These are phyloP conservation scores for Glomus cerebriforme DNA, from an alignment of 192 early-diverging fungal species.

Conservation along the genomic window DNA sequence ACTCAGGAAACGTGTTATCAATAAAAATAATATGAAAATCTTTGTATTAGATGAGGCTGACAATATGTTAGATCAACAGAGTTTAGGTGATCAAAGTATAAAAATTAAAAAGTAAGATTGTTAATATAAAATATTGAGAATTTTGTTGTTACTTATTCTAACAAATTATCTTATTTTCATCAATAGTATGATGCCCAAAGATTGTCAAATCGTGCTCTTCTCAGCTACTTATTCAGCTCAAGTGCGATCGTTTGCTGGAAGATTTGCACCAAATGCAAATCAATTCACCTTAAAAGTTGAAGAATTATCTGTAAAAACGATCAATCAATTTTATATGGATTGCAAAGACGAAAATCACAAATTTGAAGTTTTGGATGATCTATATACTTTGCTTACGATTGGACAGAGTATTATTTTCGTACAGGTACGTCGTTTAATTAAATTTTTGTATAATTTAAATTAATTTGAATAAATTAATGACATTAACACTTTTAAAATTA, in stretches of 20 bases:
- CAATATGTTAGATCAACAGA: slow-evolving; percentile 90
- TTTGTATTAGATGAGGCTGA: slow-evolving; percentile 99
- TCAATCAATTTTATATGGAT: slow-evolving; percentile 98
- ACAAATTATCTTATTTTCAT: background rate
- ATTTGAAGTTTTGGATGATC: slow-evolving; percentile 66
- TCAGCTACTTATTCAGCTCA: slow-evolving; percentile 90
- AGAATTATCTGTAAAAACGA: slow-evolving; percentile 90
- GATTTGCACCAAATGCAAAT: slow-evolving; percentile 86
- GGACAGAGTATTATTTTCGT: slow-evolving; percentile 98
- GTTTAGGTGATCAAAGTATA: slow-evolving; percentile 85
- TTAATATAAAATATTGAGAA: background rate
- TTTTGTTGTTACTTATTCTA: background rate
- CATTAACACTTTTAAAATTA: background rate
- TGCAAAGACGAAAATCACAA: slow-evolving; percentile 82
- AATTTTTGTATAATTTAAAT: slow-evolving; percentile 7
- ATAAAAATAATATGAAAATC: slow-evolving; percentile 65
- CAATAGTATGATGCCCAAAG: slow-evolving; percentile 63
- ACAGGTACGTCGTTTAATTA: slow-evolving; percentile 51
- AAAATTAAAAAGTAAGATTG: slow-evolving; percentile 72
- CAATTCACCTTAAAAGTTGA: slow-evolving; percentile 82
- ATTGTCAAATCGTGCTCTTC: slow-evolving; percentile 88
- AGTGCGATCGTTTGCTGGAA: slow-evolving; percentile 74
- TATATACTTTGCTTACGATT: slow-evolving; percentile 85
- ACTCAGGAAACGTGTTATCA: slow-evolving; percentile 64
- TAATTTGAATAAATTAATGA: background rate